Base-by-base conservation (phyloP, 371 early-diverging fungal genomes). In the Neoconidiobolus thromboides region DNA sequence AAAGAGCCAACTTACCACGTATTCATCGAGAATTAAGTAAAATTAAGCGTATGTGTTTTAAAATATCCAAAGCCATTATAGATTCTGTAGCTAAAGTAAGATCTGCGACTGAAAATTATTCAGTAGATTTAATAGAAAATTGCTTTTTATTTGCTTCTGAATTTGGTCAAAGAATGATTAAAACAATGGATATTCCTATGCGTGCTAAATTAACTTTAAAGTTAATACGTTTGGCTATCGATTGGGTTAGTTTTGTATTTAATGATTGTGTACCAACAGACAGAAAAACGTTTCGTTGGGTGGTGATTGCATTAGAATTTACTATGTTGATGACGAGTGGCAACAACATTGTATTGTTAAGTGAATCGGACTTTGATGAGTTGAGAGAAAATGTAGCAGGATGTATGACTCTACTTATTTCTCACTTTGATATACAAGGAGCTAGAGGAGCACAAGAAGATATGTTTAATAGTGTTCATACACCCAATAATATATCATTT, bases 231-330 rank as follows among this genome's bases (percentile, higher is more conserved):
- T 70, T 91, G 12, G 77, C 87, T 1, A 84, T 86, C 48, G 86
- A 86, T 50, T 91, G 92, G 92, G 83, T 87, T 50, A 82, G 80
- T 58, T 91, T 91, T 62, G 74, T 73, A 37, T 43, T n/a, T n/a
- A 58, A 43, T 39, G 86, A 86, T 59, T 89, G 87, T 65, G 76
- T 77, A 49, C 82, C 83, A 0, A 77, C 78, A 12, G 86, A 87
- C 55, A 72, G 81, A 36, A 86, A 83, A 65, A 92, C 91, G 0
- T 87, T 89, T 71, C 78, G 87, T 36, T 92, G 92, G 92, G 85
- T 86, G 2, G 83, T 92, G 47, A 72, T 80, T 52, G 90, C 91
- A 0, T 75, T 92, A 0, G 87, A 89, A 65, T 86, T 87, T 66
- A 83, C 86, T 1, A 83, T 86, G 80, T 67, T 76, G 15, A 79